Percentiles rank a stretch among this genome's conserved stretches.
phyloP scores from a whole-genome alignment of 1,284 basidiomycete genomes.

The Heterobasidion annosum region DNA sequence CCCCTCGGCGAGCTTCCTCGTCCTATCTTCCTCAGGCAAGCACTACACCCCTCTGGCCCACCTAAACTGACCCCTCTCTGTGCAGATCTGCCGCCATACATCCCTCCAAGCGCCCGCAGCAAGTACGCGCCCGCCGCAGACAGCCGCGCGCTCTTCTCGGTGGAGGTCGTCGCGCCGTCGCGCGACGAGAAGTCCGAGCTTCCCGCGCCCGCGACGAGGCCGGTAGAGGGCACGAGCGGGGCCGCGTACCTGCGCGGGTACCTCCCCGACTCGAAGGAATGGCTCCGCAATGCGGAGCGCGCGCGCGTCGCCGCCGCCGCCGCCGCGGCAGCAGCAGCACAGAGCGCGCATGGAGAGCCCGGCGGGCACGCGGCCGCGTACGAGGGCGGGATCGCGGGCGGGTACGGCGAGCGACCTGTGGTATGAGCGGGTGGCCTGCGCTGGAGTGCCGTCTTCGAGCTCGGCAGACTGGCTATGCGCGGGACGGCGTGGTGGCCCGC shows the following conservation, averaged over 20 bases:
- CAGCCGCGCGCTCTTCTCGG: too few relatives aligned
- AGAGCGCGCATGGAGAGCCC: neutral
- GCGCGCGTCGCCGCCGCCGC: neutral
- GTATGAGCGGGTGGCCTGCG: neutral
- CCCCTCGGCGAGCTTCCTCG: neutral
- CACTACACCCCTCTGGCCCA: too few relatives aligned
- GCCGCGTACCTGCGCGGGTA: slow-evolving; percentile 1
- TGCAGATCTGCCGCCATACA: too few relatives aligned
- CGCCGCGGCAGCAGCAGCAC: neutral
- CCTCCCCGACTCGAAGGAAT: slow-evolving; percentile 3
- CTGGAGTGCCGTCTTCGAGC: too few relatives aligned
- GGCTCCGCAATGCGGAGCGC: neutral
- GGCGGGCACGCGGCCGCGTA: neutral
- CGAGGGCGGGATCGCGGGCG: neutral
- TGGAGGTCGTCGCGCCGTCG: neutral
- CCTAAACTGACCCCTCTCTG: too few relatives aligned
- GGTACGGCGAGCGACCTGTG: neutral
- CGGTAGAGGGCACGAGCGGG: neutral
- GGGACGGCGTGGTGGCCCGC: too few relatives aligned
- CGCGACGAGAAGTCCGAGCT: neutral
- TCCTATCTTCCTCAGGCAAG: neutral
- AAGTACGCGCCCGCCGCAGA: too few relatives aligned
- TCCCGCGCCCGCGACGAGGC: neutral
- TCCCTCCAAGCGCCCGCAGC: too few relatives aligned
- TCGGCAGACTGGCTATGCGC: too few relatives aligned